These are phyloP conservation scores for Circinella minor DNA, from an alignment of 371 early-diverging fungal species.

Conservation along the genomic window DNA sequence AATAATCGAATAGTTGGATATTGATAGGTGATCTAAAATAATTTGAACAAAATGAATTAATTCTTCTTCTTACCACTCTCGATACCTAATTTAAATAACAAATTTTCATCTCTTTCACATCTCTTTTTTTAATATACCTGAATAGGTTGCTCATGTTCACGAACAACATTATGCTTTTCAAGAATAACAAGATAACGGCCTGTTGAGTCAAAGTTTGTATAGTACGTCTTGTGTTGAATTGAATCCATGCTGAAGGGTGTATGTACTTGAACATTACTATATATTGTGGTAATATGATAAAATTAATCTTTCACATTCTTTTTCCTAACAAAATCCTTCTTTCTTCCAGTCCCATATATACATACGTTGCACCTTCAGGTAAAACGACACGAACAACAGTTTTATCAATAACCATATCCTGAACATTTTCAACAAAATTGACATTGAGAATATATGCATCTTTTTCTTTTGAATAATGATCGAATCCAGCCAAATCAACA, in stretches of 20 bases:
- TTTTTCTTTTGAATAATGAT: constrained; percentile 54
- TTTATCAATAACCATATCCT: constrained; percentile 66
- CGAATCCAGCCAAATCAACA: constrained; percentile 61
- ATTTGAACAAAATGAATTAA: no score
- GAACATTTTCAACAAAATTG: constrained; percentile 72
- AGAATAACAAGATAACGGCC: constrained; percentile 71
- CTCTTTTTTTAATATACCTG: constrained; percentile 24
- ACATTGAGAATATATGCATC: constrained; percentile 65
- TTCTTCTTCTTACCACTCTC: no score
- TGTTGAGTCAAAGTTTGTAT: constrained; percentile 77
- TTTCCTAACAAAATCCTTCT: no score
- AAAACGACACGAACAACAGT: constrained; percentile 78
- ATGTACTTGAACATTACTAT: constrained; percentile 61
- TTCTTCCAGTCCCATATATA: no score
- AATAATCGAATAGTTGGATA: constrained; percentile 38
- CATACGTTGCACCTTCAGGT: constrained; percentile 91
- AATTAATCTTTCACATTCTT: not conserved
- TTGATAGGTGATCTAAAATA: constrained; percentile 50
- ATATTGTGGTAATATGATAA: not conserved
- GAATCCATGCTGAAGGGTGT: constrained; percentile 60
- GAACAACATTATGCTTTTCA: constrained; percentile 66
- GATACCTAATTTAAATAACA: no score
- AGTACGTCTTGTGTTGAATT: constrained; percentile 41
- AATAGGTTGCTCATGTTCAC: constrained; percentile 57
- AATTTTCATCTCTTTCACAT: no score